Base-by-base conservation (phyloP, 441 rosid genomes). In the Mallotus japonicus region DNA sequence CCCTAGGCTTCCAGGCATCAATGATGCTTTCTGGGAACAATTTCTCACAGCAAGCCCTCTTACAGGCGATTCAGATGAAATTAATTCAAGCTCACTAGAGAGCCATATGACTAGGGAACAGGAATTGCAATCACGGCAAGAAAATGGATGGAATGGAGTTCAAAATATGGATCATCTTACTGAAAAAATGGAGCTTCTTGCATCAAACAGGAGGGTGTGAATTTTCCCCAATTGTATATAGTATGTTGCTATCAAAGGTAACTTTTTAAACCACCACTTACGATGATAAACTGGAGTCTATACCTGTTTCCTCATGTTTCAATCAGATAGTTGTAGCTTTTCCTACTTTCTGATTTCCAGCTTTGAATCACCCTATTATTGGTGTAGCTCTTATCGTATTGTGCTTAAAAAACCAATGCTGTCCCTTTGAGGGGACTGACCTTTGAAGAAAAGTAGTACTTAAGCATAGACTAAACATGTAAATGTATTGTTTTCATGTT, bases 111-210 rank as follows among this genome's bases (percentile, higher is more conserved):
- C 3, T 28, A 28, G 32, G 32, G 86, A 82, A 40, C 82, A 75
- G 71, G 92, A 76, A 53, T 69, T 55, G 19, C 75, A 56, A 47
- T 16, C 78, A 6, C 73, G 57, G 77, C 72, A 69, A 61, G 88
- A 79, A 58, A 81, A 79, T 58, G 88, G 78, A 53, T 76, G 88
- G 88, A 83, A 80, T 72, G 80, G 79, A 76, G 57, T 76, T 32
- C 81, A 85, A 76, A 80, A 77, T 65, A 75, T 88, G 92, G 88
- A 89, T 86, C 79, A 88, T 62, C 92, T 91, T 19, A 83, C 96
- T 8, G 92, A 83, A 78, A 89, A 89, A 70, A 88, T 95, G 95
- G 91, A 86, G 72, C 92, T 83, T 83, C 91, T 91, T 69, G 74
- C 85, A 42, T 87, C 98, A 14, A 84, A 86, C 59, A 77, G 66